Conservation (phyloP, 2,329 filamentous ascomycete genomes). For the Fusarium keratoplasticum region DNA sequence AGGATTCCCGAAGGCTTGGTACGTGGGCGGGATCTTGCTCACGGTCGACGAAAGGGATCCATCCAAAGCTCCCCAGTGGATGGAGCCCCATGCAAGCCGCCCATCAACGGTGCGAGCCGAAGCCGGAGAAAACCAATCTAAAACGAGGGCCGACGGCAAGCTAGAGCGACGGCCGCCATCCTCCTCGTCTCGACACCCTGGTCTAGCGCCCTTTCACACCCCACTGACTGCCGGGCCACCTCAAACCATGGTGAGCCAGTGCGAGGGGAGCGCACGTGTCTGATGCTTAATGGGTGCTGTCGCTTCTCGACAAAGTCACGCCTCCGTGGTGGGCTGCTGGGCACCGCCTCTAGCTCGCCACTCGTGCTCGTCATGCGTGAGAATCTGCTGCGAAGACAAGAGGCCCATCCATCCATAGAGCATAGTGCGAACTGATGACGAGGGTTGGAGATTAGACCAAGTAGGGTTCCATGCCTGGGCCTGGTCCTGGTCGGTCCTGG, state of each 20-base stretch:
- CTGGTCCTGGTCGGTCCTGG: background rate
- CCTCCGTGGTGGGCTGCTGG: conserved; percentile 27
- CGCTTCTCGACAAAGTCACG: conserved; percentile 34
- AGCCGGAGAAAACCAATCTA: conserved; percentile 50
- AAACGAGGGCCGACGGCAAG: conserved; percentile 46
- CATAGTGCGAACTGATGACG: conserved; percentile 20
- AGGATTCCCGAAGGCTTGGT: conserved; percentile 46
- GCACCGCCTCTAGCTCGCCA: conserved; percentile 27
- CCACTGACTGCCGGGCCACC: conserved; percentile 33
- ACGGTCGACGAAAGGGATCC: conserved; percentile 40
- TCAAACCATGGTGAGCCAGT: conserved; percentile 30
- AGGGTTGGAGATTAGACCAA: conserved; percentile 37
- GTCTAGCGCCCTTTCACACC: conserved; percentile 39
- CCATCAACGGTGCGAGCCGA: conserved; percentile 53
- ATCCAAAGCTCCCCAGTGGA: conserved; percentile 37
- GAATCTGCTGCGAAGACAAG: conserved; percentile 12
- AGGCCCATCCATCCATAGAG: background rate
- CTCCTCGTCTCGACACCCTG: conserved; percentile 32
- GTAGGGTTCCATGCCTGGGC: conserved; percentile 30
- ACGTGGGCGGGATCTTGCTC: conserved; percentile 44
- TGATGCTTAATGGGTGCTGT: conserved; percentile 48
- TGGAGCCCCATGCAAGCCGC: conserved; percentile 46
- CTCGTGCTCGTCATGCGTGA: conserved; percentile 14
- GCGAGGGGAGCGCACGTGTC: conserved; percentile 49
- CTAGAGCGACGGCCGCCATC: conserved; percentile 34